These are phyloP conservation scores for Hansfordia pulvinata DNA, from an alignment of 2,329 filamentous ascomycete species.

Conservation along the genomic window DNA sequence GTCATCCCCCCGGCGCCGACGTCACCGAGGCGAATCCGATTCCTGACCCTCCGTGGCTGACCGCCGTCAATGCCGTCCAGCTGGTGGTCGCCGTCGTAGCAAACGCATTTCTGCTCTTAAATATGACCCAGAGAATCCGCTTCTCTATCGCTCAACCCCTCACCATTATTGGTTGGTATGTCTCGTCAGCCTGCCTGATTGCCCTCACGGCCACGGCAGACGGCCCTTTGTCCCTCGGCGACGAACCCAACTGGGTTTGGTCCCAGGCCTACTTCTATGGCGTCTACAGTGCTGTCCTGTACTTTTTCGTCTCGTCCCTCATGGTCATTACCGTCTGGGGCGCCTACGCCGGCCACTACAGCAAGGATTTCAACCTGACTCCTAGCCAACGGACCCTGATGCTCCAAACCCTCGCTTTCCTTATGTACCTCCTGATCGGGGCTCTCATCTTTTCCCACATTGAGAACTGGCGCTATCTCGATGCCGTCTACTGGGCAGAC, in stretches of 20 bases:
- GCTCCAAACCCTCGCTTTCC: constrained; percentile 76
- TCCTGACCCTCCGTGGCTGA: constrained; percentile 60
- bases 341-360: constrained; percentile 56
- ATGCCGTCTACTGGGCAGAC: constrained; percentile 69
- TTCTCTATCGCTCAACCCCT: constrained; percentile 74
- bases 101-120: constrained; percentile 72
- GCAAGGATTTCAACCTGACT: constrained; percentile 65
- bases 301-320: constrained; percentile 64
- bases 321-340: constrained; percentile 71
- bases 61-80: constrained; percentile 64
- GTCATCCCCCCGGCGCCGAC: constrained; percentile 31
- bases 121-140: constrained; percentile 69
- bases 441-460: constrained; percentile 61
- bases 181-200: constrained; percentile 51
- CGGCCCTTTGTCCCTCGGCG: constrained; percentile 36
- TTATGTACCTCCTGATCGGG: constrained; percentile 68
- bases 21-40: constrained; percentile 37
- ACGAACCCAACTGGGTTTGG: constrained; percentile 50
- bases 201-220: constrained; percentile 52
- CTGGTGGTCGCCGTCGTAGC: constrained; percentile 63
- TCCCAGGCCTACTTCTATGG: constrained; percentile 84
- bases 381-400: constrained; percentile 77
- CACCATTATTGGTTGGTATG: constrained; percentile 70
- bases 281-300: constrained; percentile 65
- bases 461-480: constrained; percentile 63